Percentiles rank a stretch among this genome's conserved stretches.
Conservation (phyloP, 2,329 filamentous ascomycete genomes). For the Fusarium keratoplasticum region DNA sequence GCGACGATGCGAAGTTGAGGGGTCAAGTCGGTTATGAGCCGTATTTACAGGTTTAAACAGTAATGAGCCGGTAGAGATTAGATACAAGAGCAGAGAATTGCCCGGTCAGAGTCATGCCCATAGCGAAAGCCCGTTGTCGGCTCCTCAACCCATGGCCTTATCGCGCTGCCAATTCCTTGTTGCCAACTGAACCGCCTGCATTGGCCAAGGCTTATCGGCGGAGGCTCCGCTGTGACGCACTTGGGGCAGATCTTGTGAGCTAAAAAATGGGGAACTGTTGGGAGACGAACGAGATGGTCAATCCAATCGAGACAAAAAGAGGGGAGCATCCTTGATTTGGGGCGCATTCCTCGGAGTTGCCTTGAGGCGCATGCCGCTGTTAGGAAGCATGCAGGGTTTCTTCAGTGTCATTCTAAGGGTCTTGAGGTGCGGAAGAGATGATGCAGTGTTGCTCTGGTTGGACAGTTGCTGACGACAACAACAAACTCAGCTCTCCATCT, state of each 20-base stretch:
- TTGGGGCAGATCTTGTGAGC: constrained; percentile 41
- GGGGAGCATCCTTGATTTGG: neutral
- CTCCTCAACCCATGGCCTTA: constrained; percentile 27
- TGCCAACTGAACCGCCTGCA: constrained; percentile 36
- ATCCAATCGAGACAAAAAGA: neutral
- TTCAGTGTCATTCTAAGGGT: neutral
- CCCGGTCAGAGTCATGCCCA: constrained; percentile 2
- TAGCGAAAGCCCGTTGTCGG: constrained; percentile 31
- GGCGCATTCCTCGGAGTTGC: neutral
- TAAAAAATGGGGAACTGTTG: constrained; percentile 37
- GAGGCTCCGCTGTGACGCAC: constrained; percentile 37
- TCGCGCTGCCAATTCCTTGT: constrained; percentile 16
- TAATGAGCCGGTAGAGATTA: neutral
- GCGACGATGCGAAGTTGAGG: neutral
- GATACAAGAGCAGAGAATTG: constrained; percentile 2
- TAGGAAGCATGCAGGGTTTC: constrained; percentile 16
- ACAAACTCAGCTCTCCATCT: neutral
- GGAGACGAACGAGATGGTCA: neutral
- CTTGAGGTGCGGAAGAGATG: neutral
- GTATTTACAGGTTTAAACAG: neutral
- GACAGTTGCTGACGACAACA: neutral
- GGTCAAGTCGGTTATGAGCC: neutral
- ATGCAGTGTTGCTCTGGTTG: neutral
- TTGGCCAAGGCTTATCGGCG: constrained; percentile 42
- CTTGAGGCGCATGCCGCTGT: neutral